These are phyloP conservation scores for Pyrenopolyporus hunteri DNA, from an alignment of 495 filamentous ascomycete genomes.

Conservation along the genomic window DNA sequence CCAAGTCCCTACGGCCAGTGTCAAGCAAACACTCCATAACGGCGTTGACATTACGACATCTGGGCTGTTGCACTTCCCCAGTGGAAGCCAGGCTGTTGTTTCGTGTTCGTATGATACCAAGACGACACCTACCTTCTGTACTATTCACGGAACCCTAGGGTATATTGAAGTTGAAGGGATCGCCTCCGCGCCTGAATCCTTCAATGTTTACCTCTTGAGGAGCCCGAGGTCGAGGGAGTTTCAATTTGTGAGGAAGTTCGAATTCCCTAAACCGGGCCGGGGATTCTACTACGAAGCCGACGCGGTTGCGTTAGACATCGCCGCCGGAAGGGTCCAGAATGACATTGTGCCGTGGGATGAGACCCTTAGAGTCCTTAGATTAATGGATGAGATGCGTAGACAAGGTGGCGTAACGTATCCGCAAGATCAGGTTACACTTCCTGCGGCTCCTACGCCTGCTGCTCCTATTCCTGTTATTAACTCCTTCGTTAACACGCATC, in stretches of 20 bases:
- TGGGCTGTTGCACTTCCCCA: slow-evolving; percentile 49
- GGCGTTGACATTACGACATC: slow-evolving; percentile 68
- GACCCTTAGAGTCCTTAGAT: slow-evolving; percentile 72
- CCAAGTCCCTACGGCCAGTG: slow-evolving; percentile 52
- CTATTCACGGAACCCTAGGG: slow-evolving; percentile 72
- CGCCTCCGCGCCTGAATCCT: slow-evolving; percentile 59
- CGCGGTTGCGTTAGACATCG: slow-evolving; percentile 68
- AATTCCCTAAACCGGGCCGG: slow-evolving; percentile 59
- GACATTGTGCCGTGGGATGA: slow-evolving; percentile 66
- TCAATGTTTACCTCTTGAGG: slow-evolving; percentile 49
- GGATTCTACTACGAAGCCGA: slow-evolving; percentile 81
- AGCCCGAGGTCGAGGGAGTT: slow-evolving; percentile 44
- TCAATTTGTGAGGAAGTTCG: slow-evolving; percentile 56
- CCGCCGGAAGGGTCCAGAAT: slow-evolving; percentile 69
- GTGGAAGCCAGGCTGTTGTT: slow-evolving; percentile 50
- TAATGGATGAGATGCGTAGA: slow-evolving; percentile 73
- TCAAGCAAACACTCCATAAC: slow-evolving; percentile 67
- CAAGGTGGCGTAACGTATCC: slow-evolving; percentile 70
- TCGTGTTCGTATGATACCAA: slow-evolving; percentile 32
- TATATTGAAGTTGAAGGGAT: slow-evolving; percentile 68
- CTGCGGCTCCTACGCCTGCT: too few species aligned
- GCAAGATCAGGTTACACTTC: slow-evolving; percentile 22
- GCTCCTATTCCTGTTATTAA: too few species aligned
- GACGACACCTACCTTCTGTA: slow-evolving; percentile 8
- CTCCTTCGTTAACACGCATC: too few species aligned